phyloP scores from a whole-genome alignment of 2,329 filamentous ascomycete genomes.

The Penicillium sp. region DNA sequence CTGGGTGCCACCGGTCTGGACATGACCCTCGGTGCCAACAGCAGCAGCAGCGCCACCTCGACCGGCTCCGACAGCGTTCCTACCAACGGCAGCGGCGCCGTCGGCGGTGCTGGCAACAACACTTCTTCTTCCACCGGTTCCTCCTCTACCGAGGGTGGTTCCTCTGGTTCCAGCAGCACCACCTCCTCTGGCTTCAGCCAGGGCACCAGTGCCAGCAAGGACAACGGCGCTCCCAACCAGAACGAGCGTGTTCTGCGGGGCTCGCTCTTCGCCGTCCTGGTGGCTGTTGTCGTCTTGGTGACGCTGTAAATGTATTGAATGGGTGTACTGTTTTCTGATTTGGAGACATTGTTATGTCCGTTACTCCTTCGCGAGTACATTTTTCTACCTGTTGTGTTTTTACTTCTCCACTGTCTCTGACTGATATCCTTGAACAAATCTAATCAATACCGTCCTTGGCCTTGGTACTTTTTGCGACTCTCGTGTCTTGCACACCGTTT shows the following conservation, averaged over 20 bases:
- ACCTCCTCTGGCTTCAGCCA: slow-evolving; percentile 34
- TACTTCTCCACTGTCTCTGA: slow-evolving; percentile 14
- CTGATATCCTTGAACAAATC: slow-evolving; percentile 15
- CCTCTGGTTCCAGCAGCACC: slow-evolving; percentile 17
- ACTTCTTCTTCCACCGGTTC: slow-evolving; percentile 19
- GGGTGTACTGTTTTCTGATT: slow-evolving; percentile 1
- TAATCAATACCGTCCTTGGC: slow-evolving; percentile 14
- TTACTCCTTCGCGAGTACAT: slow-evolving; percentile 24
- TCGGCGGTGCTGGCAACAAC: slow-evolving; percentile 21
- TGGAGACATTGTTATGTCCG: slow-evolving; percentile 6
- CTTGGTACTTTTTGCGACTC: slow-evolving; percentile 1
- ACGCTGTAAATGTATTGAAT: slow-evolving; percentile 37
- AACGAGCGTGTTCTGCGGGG: slow-evolving; percentile 44
- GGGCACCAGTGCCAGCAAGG: slow-evolving; percentile 17
- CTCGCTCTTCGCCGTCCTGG: slow-evolving; percentile 48
- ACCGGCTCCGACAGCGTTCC: slow-evolving; percentile 31
- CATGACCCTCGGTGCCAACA: slow-evolving; percentile 47
- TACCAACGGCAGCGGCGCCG: slow-evolving; percentile 33
- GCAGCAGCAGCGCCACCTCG: slow-evolving; percentile 29
- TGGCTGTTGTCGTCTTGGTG: slow-evolving; percentile 47
- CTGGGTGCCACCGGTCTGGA: slow-evolving; percentile 79
- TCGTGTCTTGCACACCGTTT: background rate
- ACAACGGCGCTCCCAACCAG: slow-evolving; percentile 32
- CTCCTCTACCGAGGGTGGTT: slow-evolving; percentile 2
- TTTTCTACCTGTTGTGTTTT: slow-evolving; percentile 13